These are phyloP conservation scores for Cladosporium sp. DNA, from an alignment of 2,329 filamentous ascomycete genomes.

Conservation along the genomic window DNA sequence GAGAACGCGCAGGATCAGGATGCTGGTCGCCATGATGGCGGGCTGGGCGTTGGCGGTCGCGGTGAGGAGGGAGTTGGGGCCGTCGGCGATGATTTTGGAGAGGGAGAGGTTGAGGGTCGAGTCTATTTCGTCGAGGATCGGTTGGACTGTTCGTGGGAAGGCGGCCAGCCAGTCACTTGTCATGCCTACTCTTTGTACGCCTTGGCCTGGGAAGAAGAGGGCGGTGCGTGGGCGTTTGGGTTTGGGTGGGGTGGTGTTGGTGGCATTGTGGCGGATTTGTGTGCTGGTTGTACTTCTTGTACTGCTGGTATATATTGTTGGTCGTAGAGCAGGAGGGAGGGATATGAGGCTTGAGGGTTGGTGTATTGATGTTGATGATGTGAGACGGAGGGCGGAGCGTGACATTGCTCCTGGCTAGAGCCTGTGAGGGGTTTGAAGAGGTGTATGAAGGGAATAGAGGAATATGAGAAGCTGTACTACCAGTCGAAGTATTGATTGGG, in stretches of 20 bases:
- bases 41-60: conserved; percentile 86
- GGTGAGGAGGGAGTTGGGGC: conserved; percentile 72
- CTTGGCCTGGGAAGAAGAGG: conserved; percentile 38
- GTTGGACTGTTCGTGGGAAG: conserved; percentile 72
- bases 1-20: conserved; percentile 82
- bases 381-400: conserved; percentile 8
- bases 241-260: conserved; percentile 19
- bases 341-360: conserved; percentile 20
- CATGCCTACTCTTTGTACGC: conserved; percentile 36
- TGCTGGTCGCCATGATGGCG: conserved; percentile 91
- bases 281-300: conserved; percentile 12
- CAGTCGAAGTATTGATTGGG: too few species aligned
- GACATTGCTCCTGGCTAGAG: conserved; percentile 10
- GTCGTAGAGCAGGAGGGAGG: conserved; percentile 25
- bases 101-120: conserved; percentile 68
- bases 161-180: conserved; percentile 70
- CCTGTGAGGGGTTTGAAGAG: too few species aligned
- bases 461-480: too few species aligned
- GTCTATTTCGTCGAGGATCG: conserved; percentile 85
- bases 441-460: not conserved
- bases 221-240: conserved; percentile 29
- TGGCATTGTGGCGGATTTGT: conserved; percentile 23
- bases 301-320: conserved; percentile 20
- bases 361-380: conserved; percentile 5
- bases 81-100: conserved; percentile 72